Base-by-base conservation (phyloP, 2,329 filamentous ascomycete species). In the Cladophialophora carrionii region DNA sequence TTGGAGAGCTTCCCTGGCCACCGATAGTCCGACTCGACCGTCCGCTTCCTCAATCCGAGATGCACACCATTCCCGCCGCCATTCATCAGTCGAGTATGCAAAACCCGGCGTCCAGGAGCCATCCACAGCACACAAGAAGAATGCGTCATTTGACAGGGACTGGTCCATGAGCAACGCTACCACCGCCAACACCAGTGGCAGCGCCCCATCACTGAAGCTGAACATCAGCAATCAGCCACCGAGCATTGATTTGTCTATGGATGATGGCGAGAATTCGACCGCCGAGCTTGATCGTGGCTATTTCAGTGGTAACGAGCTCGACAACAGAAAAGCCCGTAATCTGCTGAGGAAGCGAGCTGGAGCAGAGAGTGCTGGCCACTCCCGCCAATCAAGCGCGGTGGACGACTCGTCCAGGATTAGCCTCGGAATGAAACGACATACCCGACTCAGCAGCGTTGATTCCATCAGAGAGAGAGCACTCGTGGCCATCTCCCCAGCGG, bases 221-320 rank as follows among this genome's bases (percentile, higher is more conserved):
- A 53, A 67, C 41, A 58, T 57, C 17, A 62, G 71, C 9, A 72
- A 75, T 68, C 74, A 73, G 57, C 72, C 74, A 22, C 53, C 61
- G 29, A 66, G 65, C 43, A 20, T 61, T 14, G 63, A 67, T 57
- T 20, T 67, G 52, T 43, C 56, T 20, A 20, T 55, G 10, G 74
- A 78, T 63, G 71, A 72, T 41, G 72, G 73, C 12, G 71, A 77
- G 59, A 71, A 73, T 65, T 66, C 74, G 67, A 73, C 78, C 53
- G 77, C 78, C 62, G 90, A 96, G 66, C 77, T 91, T 17, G 95
- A 98, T 73, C 86, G 92, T 41, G 94, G 93, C 26, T 98, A 98
- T 76, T 96, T 97, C 74, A 97, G 94, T 7, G 92, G 93, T 2
- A 90, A 90, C 17, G 94, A 98, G 73, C 82, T 88, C 10, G 92